These are phyloP conservation scores for Gelatoporia subvermispora DNA, from an alignment of 768 basidiomycete species.

Conservation along the genomic window DNA sequence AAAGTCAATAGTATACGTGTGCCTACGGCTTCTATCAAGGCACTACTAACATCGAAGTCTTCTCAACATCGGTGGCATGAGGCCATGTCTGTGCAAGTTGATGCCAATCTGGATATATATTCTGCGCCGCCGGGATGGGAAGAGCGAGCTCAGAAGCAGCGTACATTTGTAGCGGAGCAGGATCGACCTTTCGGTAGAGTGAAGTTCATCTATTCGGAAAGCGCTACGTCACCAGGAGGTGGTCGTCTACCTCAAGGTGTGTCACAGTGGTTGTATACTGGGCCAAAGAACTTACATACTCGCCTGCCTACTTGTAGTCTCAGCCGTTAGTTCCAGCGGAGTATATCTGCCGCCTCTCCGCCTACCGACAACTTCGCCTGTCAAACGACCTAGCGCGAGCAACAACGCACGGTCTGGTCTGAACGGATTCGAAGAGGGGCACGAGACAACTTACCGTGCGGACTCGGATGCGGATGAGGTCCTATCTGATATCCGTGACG, in stretches of 20 bases:
- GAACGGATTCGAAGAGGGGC: too few relatives aligned
- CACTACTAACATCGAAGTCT: conserved; percentile 41
- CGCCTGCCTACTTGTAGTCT: too few relatives aligned
- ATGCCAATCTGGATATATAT: conserved; percentile 66
- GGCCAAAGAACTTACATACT: too few relatives aligned
- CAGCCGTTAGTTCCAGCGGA: conserved; percentile 28
- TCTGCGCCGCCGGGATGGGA: conserved; percentile 55
- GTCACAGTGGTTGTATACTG: too few relatives aligned
- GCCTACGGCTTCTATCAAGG: conserved; percentile 43
- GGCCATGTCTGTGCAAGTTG: conserved; percentile 47
- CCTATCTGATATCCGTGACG: conserved; percentile 49
- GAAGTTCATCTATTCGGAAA: conserved; percentile 43
- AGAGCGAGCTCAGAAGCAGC: conserved; percentile 47
- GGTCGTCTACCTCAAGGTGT: too few relatives aligned
- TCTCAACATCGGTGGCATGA: conserved; percentile 59
- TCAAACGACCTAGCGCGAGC: neutral
- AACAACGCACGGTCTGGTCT: too few relatives aligned
- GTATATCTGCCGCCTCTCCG: conserved; percentile 42
- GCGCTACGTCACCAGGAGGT: too few relatives aligned
- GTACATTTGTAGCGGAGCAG: conserved; percentile 63
- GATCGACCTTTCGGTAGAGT: conserved; percentile 67
- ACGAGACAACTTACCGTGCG: neutral
- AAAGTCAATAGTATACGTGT: conserved; percentile 58
- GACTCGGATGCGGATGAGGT: conserved; percentile 10
- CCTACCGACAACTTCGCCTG: conserved; percentile 4